Evolutionary conservation across 257 asterid genomes (phyloP).

Genomic region (Misopates orontium): DNA sequence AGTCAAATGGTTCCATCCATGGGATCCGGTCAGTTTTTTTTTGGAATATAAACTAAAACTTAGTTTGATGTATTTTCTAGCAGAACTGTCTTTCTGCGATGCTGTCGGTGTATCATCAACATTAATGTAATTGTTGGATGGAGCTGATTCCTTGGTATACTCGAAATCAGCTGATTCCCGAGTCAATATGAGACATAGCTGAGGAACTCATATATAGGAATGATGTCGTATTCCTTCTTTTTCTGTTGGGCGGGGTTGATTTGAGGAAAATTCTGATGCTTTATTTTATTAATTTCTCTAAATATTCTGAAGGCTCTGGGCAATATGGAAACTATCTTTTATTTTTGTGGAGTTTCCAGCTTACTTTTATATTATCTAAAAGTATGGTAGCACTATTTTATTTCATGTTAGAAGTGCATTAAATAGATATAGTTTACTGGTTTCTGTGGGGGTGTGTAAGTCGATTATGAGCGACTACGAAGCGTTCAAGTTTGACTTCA

Average conservation of each 20-base stretch:
- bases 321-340: too few relatives aligned
- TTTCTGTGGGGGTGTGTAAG: too few relatives aligned
- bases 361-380: conserved; percentile 4
- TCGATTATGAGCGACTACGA: too few relatives aligned
- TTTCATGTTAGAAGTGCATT: conserved; percentile 3
- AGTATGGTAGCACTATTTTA: neutral
- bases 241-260: neutral
- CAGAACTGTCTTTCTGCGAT: conserved; percentile 4
- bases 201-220: neutral
- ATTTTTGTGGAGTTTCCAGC: neutral
- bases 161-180: neutral
- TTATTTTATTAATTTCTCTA: neutral
- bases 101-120: conserved; percentile 10
- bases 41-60: conserved; percentile 13
- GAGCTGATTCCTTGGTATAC: conserved; percentile 19
- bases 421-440: neutral
- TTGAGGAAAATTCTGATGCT: neutral
- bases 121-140: neutral
- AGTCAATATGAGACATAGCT: too few relatives aligned
- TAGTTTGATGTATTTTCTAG: conserved; percentile 12
- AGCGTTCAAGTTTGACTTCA: neutral
- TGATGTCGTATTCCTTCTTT: neutral
- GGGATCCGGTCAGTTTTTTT: conserved; percentile 63
- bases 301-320: neutral
- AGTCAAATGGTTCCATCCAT: conserved; percentile 57